phyloP scores from a whole-genome alignment of 805 yeast genomes.

The Pichia kluyveri region DNA sequence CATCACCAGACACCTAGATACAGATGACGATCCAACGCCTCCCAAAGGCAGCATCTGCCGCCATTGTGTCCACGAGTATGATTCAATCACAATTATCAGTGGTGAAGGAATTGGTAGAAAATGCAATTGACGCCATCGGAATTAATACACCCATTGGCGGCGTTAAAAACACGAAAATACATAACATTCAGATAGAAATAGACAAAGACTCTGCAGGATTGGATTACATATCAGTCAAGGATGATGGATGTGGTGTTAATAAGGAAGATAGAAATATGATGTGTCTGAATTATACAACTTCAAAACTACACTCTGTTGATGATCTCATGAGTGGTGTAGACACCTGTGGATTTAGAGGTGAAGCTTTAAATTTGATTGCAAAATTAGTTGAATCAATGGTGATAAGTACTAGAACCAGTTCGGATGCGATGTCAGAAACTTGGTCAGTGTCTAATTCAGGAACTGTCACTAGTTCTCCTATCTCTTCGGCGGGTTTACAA shows the following conservation, averaged over 20 bases:
- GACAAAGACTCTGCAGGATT: conserved; percentile 32
- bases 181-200: conserved; percentile 27
- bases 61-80: conserved; percentile 23
- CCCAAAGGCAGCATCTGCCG: conserved; percentile 14
- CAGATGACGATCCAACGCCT: conserved; percentile 5
- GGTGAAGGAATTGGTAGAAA: conserved; percentile 33
- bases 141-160: neutral
- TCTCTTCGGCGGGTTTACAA: conserved; percentile 18
- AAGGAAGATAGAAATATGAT: conserved; percentile 23
- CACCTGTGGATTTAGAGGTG: conserved; percentile 43
- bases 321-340: conserved; percentile 23
- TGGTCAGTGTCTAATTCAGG: conserved; percentile 30
- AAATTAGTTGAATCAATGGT: conserved; percentile 23
- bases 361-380: conserved; percentile 34
- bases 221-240: conserved; percentile 23
- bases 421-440: conserved; percentile 25
- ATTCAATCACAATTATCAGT: conserved; percentile 28
- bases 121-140: conserved; percentile 29
- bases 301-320: conserved; percentile 26
- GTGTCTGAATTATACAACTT: conserved; percentile 34
- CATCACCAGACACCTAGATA: too few species aligned
- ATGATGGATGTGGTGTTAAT: conserved; percentile 33
- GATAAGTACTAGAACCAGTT: conserved; percentile 23
- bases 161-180: neutral
- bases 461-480: conserved; percentile 9